Evolutionary conservation across 2,329 filamentous ascomycete species (phyloP), one percentile per base, ranked within the genome.

Genomic region (Colletotrichum musicola): DNA sequence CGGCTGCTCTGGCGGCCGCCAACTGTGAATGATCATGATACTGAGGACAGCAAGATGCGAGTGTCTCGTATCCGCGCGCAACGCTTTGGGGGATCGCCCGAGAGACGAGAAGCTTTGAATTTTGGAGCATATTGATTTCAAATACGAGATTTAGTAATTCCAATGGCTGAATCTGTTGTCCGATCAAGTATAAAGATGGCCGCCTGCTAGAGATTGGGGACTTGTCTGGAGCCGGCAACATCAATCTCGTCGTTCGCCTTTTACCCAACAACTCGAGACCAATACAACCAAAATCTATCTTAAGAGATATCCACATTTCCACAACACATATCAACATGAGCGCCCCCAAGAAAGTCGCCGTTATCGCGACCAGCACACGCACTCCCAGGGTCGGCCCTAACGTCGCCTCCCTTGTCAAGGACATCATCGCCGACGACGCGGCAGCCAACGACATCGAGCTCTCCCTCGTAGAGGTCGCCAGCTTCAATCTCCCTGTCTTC

Each of bases 401-500:
- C 25, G 75, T 83, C 13, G 75, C 79, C 6, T 72, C 69, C n/a
- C 71, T 80, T 56, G 77, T 82, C 57, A 71, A 73, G 40, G 70
- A 72, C 16, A 62, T 72, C 42, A 62, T 81, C 20, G 69, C 76
- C 58, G 69, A 74, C 22, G 69, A 71, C 9, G 68, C 75, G 25
- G 62, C 58, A 4, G 58, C 66, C 5, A 58, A 38, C 69, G 64
- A 68, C 16, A 71, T 75, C 59, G 67, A 68, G 4, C n/a, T 82
- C 30, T 57, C 69, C 4, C 67, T 73, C 20, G 74, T 84, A 51
- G 80, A 84, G 65, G 62, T 84, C 16, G 74, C 74, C 35, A 72
- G 77, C 44, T 80, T 79, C 69, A 77, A 79, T 57, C 81, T 86
- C 6, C 84, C 84, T 10, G 71, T 86, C 6, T 84, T 75, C 58